These are phyloP conservation scores for Insectozyma bohioensis DNA, from an alignment of 1,139 yeast species.

Conservation along the genomic window DNA sequence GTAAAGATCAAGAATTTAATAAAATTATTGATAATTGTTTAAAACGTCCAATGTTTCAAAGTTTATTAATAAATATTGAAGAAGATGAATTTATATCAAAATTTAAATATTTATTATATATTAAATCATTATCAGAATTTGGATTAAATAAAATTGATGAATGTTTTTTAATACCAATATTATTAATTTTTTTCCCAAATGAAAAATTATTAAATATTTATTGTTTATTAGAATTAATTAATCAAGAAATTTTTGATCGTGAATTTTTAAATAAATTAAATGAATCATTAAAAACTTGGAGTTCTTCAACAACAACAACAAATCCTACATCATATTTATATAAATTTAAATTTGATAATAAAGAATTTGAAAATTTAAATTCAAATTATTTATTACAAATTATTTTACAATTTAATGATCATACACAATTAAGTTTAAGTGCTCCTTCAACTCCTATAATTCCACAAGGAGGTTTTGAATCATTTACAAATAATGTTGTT, in stretches of 20 bases:
- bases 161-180: conserved; percentile 38
- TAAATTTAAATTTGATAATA: conserved; percentile 23
- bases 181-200: conserved; percentile 31
- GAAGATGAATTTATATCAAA: conserved; percentile 23
- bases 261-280: conserved; percentile 29
- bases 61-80: conserved; percentile 22
- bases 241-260: conserved; percentile 31
- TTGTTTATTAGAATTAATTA: conserved; percentile 33
- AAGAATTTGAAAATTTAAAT: conserved; percentile 37
- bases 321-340: conserved; percentile 23
- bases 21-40: conserved; percentile 24
- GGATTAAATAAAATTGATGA: conserved; percentile 44
- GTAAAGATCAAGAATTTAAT: conserved; percentile 37
- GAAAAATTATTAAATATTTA: conserved; percentile 28
- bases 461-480: conserved; percentile 5
- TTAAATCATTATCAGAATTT: conserved; percentile 37
- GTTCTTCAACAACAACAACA: too few relatives aligned
- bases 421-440: conserved; percentile 43
- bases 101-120: conserved; percentile 33
- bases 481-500: too few relatives aligned
- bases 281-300: conserved; percentile 30
- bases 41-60: conserved; percentile 31
- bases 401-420: conserved; percentile 39
- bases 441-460: conserved; percentile 47
- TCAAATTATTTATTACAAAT: conserved; percentile 34